Percentiles rank a stretch among this genome's conserved stretches.
These are phyloP conservation scores for Oryza punctata DNA, from an alignment of 176 grass and related monocot genomes.

Conservation along the genomic window DNA sequence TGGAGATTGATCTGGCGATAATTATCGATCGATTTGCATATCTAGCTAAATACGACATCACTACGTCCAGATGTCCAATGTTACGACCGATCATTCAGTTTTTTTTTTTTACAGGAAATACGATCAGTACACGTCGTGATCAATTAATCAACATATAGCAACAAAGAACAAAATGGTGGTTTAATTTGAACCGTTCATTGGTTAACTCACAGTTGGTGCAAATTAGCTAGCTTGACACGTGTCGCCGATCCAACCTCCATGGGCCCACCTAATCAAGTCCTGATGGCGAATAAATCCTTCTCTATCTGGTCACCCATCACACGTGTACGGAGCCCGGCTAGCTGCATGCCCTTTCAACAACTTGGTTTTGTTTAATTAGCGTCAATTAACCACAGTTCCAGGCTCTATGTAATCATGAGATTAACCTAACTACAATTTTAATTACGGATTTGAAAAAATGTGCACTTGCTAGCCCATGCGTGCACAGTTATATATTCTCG, in stretches of 20 bases:
- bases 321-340: neutral
- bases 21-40: neutral
- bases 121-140: neutral
- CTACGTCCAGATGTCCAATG: neutral
- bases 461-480: neutral
- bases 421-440: neutral
- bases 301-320: neutral
- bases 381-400: neutral
- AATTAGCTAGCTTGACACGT: neutral
- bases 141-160: neutral
- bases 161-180: neutral
- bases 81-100: neutral
- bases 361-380: neutral
- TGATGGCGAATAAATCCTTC: neutral
- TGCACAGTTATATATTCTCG: neutral
- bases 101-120: neutral
- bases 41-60: neutral
- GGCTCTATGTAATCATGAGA: neutral
- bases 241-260: neutral
- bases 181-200: neutral
- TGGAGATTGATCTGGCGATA: too few species aligned
- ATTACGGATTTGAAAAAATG: neutral
- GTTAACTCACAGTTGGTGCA: neutral
- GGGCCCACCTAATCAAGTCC: neutral
- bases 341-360: neutral